Conservation (phyloP, 257 asterid species). For the Agastache rugosa region DNA sequence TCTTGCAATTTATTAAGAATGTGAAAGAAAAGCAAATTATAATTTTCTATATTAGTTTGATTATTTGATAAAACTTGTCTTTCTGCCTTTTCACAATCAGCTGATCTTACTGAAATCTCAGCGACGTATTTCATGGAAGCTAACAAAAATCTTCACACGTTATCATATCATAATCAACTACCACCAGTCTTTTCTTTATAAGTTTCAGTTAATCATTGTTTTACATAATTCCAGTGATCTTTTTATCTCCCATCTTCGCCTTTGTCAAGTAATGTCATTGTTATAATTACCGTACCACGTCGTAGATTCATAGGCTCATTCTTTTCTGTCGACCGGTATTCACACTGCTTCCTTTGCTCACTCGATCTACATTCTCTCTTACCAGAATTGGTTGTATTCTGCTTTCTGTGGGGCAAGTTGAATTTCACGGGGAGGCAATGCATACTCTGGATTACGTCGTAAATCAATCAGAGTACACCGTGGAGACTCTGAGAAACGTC, state of each 20-base stretch:
- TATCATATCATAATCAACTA: background rate
- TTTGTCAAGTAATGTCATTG: background rate
- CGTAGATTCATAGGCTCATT: background rate
- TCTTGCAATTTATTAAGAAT: background rate
- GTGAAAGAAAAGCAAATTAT: background rate
- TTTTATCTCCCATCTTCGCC: background rate
- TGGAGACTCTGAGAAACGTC: conserved; percentile 81
- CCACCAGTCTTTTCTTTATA: background rate
- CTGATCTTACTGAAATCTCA: background rate
- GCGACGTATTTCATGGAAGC: background rate
- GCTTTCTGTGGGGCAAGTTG: conserved; percentile 88
- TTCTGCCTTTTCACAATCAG: background rate
- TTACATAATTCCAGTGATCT: background rate
- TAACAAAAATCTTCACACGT: background rate
- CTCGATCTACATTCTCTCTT: conserved; percentile 26
- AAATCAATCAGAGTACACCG: conserved; percentile 92
- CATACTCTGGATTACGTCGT: conserved; percentile 80
- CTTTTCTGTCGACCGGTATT: background rate
- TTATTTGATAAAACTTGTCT: background rate
- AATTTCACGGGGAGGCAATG: conserved; percentile 80
- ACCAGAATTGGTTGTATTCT: conserved; percentile 89
- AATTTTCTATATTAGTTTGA: background rate
- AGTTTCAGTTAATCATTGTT: background rate
- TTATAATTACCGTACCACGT: background rate
- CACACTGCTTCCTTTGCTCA: conserved; percentile 6